Conservation (phyloP, 2,329 filamentous ascomycete genomes). For the Penicillium oxalicum region DNA sequence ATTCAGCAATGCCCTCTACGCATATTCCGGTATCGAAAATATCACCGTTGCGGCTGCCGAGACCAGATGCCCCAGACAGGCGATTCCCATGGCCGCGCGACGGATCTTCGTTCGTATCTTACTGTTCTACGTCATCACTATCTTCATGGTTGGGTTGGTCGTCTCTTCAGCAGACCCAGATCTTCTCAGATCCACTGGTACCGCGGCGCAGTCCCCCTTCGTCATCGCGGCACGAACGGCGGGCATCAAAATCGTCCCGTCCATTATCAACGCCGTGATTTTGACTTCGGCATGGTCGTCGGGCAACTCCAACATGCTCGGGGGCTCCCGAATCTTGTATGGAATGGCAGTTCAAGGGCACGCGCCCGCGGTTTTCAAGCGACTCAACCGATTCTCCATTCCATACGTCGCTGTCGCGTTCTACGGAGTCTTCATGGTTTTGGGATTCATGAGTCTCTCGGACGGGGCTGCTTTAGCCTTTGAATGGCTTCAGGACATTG, state of each 20-base stretch:
- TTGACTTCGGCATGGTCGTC: conserved; percentile 34
- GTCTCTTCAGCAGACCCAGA: conserved; percentile 42
- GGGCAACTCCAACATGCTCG: conserved; percentile 38
- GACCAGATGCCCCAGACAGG: conserved; percentile 45
- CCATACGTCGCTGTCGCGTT: conserved; percentile 52
- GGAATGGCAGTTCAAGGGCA: conserved; percentile 35
- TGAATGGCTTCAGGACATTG: conserved; percentile 61
- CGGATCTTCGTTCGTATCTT: conserved; percentile 51
- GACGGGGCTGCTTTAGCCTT: conserved; percentile 53
- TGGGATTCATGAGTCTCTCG: conserved; percentile 60
- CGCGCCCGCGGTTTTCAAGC: conserved; percentile 31
- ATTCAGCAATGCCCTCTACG: conserved; percentile 20
- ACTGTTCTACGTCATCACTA: conserved; percentile 50
- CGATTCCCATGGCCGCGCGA: conserved; percentile 48
- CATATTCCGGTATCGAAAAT: conserved; percentile 42
- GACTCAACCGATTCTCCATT: conserved; percentile 44
- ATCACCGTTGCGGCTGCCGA: conserved; percentile 48
- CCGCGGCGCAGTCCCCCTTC: conserved; percentile 39
- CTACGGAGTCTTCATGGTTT: conserved; percentile 51
- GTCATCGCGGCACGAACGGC: conserved; percentile 43
- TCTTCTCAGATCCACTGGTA: conserved; percentile 43
- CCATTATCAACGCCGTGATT: conserved; percentile 19
- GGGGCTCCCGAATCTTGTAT: conserved; percentile 34
- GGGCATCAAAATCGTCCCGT: conserved; percentile 30
- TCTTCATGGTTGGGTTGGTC: conserved; percentile 43